Evolutionary conservation across 1,284 basidiomycete species (phyloP), one percentile per base, ranked within the genome.

Genomic region (Ganoderma lucidum): DNA sequence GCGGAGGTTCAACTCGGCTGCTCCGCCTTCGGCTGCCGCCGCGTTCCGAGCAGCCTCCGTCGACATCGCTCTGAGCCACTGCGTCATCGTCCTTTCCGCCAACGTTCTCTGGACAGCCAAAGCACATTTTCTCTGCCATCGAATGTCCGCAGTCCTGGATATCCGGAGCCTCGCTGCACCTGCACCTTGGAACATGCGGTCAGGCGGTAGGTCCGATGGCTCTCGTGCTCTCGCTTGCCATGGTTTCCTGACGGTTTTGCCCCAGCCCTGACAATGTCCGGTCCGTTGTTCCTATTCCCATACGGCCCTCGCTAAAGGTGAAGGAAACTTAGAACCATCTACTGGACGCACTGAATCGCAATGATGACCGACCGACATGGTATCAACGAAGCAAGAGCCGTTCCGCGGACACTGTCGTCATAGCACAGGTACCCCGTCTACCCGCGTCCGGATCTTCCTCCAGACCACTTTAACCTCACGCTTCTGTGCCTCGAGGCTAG

Each of bases 211-310:
- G n/a, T 37, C 23, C 45, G 10, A 37, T 48, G 15, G n/a, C 48
- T 39, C 45, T 23, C 48, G 37, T 32, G 62, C 30, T 41, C 48
- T 51, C 45, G 48, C 48, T 32, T 55, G 5, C 44, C 6, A 17
- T 41, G 23, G 23, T 9, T 35, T 32, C 44, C 35, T 19, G 56
- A 58, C 35, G 30, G 35, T 37, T 37, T 37, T 58, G 35, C 56
- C 14, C 32, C 48, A 48, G 2, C 48, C 48, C 48, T 51, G 48
- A 15, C 41, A n/a, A 23, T 37, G 9, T 51, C 56, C 67, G 67
- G 67, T 35, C 67, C 67, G 67, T 37, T 53, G 41, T 64, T 68
- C 63, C 63, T 68, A 30, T n/a, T 23, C n/a, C 44, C 62, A 19
- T 60, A 48, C 41, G 44, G 42, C 37, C 39, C 60, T 62, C 56